These are phyloP conservation scores for Akanthomyces dipterigenus DNA, from an alignment of 2,329 filamentous ascomycete genomes.

Conservation along the genomic window DNA sequence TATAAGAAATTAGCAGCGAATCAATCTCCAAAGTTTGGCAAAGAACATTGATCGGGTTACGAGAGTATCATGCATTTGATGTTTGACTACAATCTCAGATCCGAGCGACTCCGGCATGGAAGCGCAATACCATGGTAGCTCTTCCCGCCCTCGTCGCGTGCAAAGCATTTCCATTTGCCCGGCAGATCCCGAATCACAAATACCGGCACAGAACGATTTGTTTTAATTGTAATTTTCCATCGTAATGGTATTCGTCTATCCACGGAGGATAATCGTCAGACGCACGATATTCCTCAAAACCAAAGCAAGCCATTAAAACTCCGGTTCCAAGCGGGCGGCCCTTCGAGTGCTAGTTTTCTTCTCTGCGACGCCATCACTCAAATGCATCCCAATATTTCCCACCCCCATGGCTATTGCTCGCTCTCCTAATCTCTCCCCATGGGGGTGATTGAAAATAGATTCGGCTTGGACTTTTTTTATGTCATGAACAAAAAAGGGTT, in stretches of 20 bases:
- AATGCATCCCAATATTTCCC: background rate
- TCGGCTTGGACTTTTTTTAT: slow-evolving; percentile 10
- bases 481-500: background rate
- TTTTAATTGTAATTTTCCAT: slow-evolving; percentile 9
- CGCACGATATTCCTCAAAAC: slow-evolving; percentile 35
- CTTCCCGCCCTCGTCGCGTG: background rate
- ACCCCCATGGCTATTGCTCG: slow-evolving; percentile 11
- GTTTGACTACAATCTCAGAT: background rate
- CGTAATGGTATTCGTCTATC: slow-evolving; percentile 38
- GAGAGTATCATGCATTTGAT: background rate
- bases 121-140: background rate
- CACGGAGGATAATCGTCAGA: slow-evolving; percentile 36
- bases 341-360: slow-evolving; percentile 25
- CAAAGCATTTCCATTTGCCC: background rate
- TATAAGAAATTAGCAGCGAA: background rate
- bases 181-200: background rate
- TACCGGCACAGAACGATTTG: background rate
- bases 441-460: slow-evolving; percentile 10
- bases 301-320: slow-evolving; percentile 40
- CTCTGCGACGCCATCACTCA: slow-evolving; percentile 26
- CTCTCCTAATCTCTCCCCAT: slow-evolving; percentile 5
- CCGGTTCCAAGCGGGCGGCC: slow-evolving; percentile 37
- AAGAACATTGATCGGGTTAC: background rate
- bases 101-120: background rate
- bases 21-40: no score